phyloP scores from a whole-genome alignment of 495 filamentous ascomycete genomes.

The Staphylotrichum tortipilum region DNA sequence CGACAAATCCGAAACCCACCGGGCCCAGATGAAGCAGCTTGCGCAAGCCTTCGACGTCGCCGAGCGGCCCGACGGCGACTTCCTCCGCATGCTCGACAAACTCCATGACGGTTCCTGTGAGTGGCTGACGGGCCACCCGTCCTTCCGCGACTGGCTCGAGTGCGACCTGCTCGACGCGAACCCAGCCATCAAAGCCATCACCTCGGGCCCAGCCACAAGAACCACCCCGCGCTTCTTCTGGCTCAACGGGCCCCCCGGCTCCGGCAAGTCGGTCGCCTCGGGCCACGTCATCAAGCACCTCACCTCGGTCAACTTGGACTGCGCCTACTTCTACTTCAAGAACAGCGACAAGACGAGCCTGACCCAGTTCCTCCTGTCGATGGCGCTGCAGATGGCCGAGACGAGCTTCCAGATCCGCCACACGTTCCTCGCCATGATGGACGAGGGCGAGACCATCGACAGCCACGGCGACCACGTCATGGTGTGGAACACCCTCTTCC shows the following conservation, averaged over 20 bases:
- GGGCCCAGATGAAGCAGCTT: constrained; percentile 13
- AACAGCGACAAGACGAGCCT: constrained; percentile 6
- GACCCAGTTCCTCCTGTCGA: constrained; percentile 9
- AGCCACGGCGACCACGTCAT: constrained; percentile 14
- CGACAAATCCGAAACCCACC: constrained; percentile 9
- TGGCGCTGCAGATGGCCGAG: constrained; percentile 24
- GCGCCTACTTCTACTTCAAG: constrained; percentile 18
- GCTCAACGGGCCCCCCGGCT: constrained; percentile 21
- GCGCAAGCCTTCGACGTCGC: constrained; percentile 12
- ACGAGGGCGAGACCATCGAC: constrained; percentile 8
- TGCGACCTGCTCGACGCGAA: constrained; percentile 7
- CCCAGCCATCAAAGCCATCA: constrained; percentile 1
- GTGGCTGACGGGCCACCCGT: constrained; percentile 11
- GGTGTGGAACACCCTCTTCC: constrained; percentile 21
- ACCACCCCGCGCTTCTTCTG: constrained; percentile 8
- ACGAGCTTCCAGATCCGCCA: constrained; percentile 16
- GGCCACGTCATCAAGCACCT: constrained; percentile 16
- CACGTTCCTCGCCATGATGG: constrained; percentile 14
- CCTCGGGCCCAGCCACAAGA: neutral
- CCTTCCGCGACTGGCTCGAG: constrained; percentile 15
- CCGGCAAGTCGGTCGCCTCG: constrained; percentile 19
- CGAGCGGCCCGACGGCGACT: constrained; percentile 12
- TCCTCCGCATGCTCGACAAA: constrained; percentile 10
- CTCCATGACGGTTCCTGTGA: constrained; percentile 18
- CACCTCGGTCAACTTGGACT: constrained; percentile 12